phyloP scores from a whole-genome alignment of 306 rosid species.

The Citrullus amarus region DNA sequence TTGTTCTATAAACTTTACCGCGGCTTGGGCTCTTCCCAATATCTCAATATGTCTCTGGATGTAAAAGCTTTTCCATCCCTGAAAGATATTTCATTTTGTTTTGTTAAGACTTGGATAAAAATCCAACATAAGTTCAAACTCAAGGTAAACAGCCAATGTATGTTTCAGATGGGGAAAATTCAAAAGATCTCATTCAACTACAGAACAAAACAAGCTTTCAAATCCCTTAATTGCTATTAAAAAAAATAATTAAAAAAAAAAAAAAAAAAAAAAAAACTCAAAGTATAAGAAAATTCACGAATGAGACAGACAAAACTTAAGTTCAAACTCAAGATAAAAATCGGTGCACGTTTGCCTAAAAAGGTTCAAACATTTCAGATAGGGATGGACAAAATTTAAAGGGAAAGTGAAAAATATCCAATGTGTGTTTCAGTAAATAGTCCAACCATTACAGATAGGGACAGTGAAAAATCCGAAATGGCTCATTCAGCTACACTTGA shows the following conservation, averaged over 20 bases:
- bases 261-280: neutral
- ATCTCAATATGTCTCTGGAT: constrained; percentile 44
- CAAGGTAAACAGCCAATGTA: neutral
- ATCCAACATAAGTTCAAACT: neutral
- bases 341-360: neutral
- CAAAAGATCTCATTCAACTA: neutral
- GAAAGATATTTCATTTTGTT: neutral
- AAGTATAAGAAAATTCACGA: neutral
- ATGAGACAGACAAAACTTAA: neutral
- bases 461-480: neutral
- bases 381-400: neutral
- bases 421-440: neutral
- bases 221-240: neutral
- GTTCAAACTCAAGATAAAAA: neutral
- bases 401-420: neutral
- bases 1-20: constrained; percentile 38
- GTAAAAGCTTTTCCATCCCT: constrained; percentile 71
- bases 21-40: constrained; percentile 28
- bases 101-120: neutral
- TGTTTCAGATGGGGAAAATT: neutral
- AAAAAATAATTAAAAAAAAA: too few species aligned
- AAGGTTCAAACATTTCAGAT: neutral
- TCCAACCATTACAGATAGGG: neutral
- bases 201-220: neutral
- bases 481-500: neutral